Evolutionary conservation across 306 rosid genomes (phyloP).

Genomic region (Psophocarpus tetragonolobus): DNA sequence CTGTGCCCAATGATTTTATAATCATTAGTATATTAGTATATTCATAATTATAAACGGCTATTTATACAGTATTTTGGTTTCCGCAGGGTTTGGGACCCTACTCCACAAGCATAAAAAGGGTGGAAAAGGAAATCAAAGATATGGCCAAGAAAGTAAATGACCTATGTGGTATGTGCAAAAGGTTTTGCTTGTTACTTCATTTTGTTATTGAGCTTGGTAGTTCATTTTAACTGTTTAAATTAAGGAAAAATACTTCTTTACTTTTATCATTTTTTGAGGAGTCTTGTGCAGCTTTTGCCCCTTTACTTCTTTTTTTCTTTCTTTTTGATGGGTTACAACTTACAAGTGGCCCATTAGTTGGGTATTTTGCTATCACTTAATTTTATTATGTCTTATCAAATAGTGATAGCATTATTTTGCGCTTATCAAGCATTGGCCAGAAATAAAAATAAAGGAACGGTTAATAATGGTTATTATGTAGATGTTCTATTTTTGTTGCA

Average conservation of each 20-base stretch:
- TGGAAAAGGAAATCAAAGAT: conserved; percentile 91
- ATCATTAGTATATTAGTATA: not conserved
- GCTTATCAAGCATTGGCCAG: not conserved
- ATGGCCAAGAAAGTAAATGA: conserved; percentile 98
- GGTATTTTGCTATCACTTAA: not conserved
- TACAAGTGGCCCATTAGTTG: not conserved
- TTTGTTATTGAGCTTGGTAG: not conserved
- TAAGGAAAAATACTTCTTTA: not conserved
- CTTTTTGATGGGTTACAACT: not conserved
- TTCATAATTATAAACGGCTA: not conserved
- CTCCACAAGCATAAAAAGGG: conserved; percentile 76
- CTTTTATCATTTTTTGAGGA: not conserved
- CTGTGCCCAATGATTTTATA: not conserved
- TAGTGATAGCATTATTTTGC: not conserved
- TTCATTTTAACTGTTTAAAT: not conserved
- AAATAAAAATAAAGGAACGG: not conserved
- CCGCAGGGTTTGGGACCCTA: conserved; percentile 96
- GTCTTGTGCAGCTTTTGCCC: not conserved
- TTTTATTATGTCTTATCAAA: not conserved
- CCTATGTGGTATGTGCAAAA: conserved; percentile 64
- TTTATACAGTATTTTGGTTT: conserved; percentile 9
- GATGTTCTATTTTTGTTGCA: conserved; percentile 12
- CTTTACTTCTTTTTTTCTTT: not conserved
- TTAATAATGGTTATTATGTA: not conserved
- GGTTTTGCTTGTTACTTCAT: not conserved